Base-by-base conservation (phyloP, 2,329 filamentous ascomycete genomes). In the Aspergillus sp. region DNA sequence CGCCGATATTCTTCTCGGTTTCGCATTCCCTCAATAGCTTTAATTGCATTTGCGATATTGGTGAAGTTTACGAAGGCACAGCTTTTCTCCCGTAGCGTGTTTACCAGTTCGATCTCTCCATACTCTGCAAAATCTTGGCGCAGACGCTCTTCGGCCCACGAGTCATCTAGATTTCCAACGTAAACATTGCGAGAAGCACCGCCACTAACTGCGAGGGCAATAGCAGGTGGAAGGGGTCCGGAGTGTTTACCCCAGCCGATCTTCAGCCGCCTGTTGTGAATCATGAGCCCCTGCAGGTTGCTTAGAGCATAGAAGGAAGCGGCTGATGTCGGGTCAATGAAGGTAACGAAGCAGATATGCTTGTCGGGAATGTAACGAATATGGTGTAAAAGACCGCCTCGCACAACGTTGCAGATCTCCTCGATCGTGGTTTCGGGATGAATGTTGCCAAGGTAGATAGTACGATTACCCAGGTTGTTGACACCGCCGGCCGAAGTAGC, bases 231-330 rank as follows among this genome's bases (percentile, higher is more conserved):
- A 25, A 99, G 86, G 65, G 93, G 93, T 60, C 95, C 95, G 4
- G 95, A 99, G 77, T 99, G 95, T 82, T 99, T 99, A 64, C 95
- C 95, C 95, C 95, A 99, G 64, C 95, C 95, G 73, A 99, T 97
- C 84, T 99, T 99, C 66, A 99, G 82, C 53, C 95, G 88, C 63
- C 95, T 87, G 79, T 99, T 99, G 80, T 99, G 95, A 68, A 99
- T 99, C 95, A 99, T 99, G 64, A 99, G 81, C 23, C 95, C 95
- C 74, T 99, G 95, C 27, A 99, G 82, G 77, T 98, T 98, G 84
- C 93, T 97, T 59, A 99, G 81, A 43, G 95, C 95, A 69, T 97
- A 99, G 81, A 99, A 99, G 1, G 93, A 97, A 41, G 95, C 95
- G 23, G 95, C 95, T 3, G 95, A 96, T 23, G 95, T 99, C 8